Conservation (phyloP, 2,329 filamentous ascomycete genomes). For the Claviceps pazoutovae region DNA sequence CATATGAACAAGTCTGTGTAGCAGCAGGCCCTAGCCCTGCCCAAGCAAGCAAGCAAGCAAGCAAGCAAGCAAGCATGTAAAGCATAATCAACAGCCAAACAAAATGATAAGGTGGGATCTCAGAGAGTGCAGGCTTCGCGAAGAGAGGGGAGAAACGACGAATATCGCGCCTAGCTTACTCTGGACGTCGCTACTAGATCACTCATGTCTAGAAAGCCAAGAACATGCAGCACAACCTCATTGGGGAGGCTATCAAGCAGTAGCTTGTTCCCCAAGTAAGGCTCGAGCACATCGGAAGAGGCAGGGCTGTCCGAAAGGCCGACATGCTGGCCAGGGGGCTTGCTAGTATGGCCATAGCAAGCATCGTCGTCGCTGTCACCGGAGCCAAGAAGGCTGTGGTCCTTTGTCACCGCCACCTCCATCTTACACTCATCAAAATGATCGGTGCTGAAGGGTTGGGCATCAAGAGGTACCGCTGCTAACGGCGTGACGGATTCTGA, state of each 20-base stretch:
- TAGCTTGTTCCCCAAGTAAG: background rate
- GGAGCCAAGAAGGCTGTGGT: background rate
- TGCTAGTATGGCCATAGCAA: background rate
- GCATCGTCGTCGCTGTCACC: background rate
- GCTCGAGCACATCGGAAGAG: background rate
- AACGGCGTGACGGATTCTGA: background rate
- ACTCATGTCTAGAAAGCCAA: conserved; percentile 41
- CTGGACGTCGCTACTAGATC: conserved; percentile 42
- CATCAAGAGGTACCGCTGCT: background rate
- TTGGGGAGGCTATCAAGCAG: conserved; percentile 34
- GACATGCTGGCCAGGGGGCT: background rate
- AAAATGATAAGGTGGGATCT: too few relatives aligned
- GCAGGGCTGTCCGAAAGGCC: background rate
- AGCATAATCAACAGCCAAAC: too few relatives aligned
- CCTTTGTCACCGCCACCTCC: background rate
- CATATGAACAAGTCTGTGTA: too few relatives aligned
- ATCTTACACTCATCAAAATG: background rate
- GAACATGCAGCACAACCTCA: conserved; percentile 41
- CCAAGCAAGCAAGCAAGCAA: background rate
- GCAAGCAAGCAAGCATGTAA: too few relatives aligned
- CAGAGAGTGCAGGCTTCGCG: background rate
- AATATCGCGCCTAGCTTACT: conserved; percentile 26
- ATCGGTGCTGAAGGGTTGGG: background rate
- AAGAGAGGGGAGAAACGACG: background rate
- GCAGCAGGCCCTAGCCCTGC: background rate